Base-by-base conservation (phyloP, 768 basidiomycete species). In the Leccinum obscurum region DNA sequence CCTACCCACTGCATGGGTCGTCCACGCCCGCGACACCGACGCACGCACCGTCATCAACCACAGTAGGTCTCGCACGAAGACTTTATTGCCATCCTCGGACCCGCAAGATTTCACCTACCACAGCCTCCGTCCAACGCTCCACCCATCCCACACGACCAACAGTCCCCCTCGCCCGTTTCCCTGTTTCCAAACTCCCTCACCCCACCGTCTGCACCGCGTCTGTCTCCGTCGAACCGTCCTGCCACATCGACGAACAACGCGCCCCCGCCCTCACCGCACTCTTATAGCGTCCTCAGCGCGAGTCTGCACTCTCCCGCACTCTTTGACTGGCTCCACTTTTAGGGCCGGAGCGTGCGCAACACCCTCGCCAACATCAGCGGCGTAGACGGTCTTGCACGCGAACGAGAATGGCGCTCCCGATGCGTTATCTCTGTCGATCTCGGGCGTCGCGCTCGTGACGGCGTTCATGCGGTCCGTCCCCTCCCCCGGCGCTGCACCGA, bases 261-360 rank as follows among this genome's bases (percentile, higher is more conserved):
- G 26, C 26, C 26, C 26, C 26, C 26, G 26, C 26, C 26, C 5
- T 26, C 26, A 26, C 26, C 26, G 26, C 26, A 26, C 26, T 26
- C 26, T 26, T 26, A 26, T 6, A 26, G 26, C 26, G 5, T 26
- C 26, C 26, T 6, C 26, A 26, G 26, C 26, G 1, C 26, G 26
- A 85, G 79, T 58, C 78, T 80, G 8, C 80, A 82, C 61, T 87
- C 84, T 52, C 87, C 87, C 0, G 89, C 91, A 0, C 92, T 91
- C 0, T 89, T 93, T 56, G 90, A 93, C 64, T 92, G 92, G 90
- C 74, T 94, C 7, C 91, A 93, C 67, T 90, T 94, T 61, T 91
- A 93, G 66, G 92, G 91, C 4, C 79, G 92, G 3, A 88, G 84
- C 0, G 85, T 90, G 37, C 90, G 90, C 72, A 92, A 89, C 10